Base-by-base conservation (phyloP, 2,329 filamentous ascomycete species). In the Teratosphaeria destructans region DNA sequence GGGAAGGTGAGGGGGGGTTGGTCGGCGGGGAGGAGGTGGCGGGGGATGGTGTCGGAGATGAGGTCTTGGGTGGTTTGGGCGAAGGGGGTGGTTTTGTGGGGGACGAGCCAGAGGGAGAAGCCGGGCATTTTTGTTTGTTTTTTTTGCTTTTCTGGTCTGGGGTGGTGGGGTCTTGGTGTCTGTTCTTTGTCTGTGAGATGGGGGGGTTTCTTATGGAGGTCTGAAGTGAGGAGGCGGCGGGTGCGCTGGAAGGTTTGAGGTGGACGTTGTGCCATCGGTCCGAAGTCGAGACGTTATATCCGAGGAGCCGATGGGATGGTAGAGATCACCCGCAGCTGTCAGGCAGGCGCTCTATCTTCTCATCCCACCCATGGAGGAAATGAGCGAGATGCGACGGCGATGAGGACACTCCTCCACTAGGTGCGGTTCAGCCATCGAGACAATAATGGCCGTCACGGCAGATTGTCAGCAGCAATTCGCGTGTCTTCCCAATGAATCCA, bases 51-150 rank as follows among this genome's bases (percentile, higher is more conserved):
- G 27, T 64, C 61, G 32, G 63, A 64, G 60, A 67, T 67, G 52
- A 67, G 62, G 61, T 67, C 65, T 63, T 66, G 63, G 19, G 61
- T 54, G 56, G 64, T 62, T 47, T 64, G 63, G 49, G 60, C 61
- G 62, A 66, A 67, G 14, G 65, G 62, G 54, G 58, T 62, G 27
- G 52, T 56, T 11, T 59, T 54, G 53, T 59, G 58, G 14, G 64
- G 63, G 26, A 66, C 53, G 59, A 67, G 62, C 65, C 65, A 67
- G 59, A 67, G 63, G 8, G 64, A 64, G 34, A 35, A 16, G 27
- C 23, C 52, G 26, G 52, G 52, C 52, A 32, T 54, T 16, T 19
- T 49, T 1, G 3, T 23, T 16, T 49, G 23, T 14, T 43, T 43
- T 5, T 43, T 5, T 14, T 0, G 0, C 2, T n/a, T 5, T 14